Evolutionary conservation across 352 stramenopile genomes (phyloP).

Genomic region (Phytophthora sp.): DNA sequence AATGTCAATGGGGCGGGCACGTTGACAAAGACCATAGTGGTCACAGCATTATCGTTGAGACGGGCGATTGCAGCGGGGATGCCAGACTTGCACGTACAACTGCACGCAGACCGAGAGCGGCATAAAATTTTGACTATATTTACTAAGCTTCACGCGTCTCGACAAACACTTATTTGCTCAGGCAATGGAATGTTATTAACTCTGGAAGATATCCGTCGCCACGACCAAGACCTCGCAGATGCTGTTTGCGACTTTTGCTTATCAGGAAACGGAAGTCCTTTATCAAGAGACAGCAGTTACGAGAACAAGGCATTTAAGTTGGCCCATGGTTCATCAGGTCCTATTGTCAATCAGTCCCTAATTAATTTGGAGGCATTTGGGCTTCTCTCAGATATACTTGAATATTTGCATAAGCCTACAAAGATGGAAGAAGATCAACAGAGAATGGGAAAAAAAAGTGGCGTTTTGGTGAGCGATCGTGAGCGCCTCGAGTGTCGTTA

Average conservation of each 20-base stretch:
- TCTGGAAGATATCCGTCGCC: background rate
- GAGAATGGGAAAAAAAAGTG: background rate
- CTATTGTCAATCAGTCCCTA: constrained; percentile 20
- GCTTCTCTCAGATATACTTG: constrained; percentile 50
- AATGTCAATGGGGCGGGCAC: constrained; percentile 21
- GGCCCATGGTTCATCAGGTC: background rate
- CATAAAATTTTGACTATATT: constrained; percentile 27
- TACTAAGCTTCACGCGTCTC: constrained; percentile 20
- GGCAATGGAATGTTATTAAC: background rate
- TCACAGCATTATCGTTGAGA: constrained; percentile 24
- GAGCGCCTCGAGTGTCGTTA: constrained; percentile 50
- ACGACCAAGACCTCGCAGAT: constrained; percentile 37
- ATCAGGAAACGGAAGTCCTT: constrained; percentile 41
- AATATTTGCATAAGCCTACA: constrained; percentile 39
- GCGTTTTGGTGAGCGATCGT: constrained; percentile 7
- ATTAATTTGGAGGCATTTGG: constrained; percentile 64
- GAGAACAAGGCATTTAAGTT: constrained; percentile 54
- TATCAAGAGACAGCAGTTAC: constrained; percentile 13
- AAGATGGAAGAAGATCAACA: constrained; percentile 12
- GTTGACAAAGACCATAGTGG: constrained; percentile 24
- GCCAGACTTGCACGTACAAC: constrained; percentile 32
- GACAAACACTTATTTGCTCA: constrained; percentile 8
- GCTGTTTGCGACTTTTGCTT: constrained; percentile 47
- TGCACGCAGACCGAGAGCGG: constrained; percentile 27
- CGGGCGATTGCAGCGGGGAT: constrained; percentile 12